Base-by-base conservation (phyloP, 257 asterid genomes). In the Forsythia viridissima region DNA sequence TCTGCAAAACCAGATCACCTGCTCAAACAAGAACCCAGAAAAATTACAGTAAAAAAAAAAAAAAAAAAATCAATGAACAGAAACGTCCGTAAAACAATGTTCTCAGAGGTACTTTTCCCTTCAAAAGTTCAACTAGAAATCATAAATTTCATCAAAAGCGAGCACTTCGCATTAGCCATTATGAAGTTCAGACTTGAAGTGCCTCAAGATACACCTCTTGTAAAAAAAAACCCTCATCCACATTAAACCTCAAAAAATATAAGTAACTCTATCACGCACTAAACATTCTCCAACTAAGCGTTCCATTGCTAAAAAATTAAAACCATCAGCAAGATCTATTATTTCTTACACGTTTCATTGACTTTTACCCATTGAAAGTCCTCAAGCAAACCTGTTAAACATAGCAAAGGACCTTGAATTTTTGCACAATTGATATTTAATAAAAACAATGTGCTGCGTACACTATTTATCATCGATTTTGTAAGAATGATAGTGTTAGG, bases 1-100 rank as follows among this genome's bases (percentile, higher is more conserved):
- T 90, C 98, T 90, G 93, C 93, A 93, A 81, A 85, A 86, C 72
- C 69, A 77, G 57, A 80, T 75, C 51, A 74, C 73, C 80, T 44
- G 41, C 74, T 84, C 78, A 84, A 46, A 77, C 67, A 79, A 71
- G 67, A 75, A 37, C 21, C 55, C 21, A 73, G 41, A 77, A 42
- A 81, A 69, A 41, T 15, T 24, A 73, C 13, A 30, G 76, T 73
- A 9, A 3, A 71, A 71, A 34, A 76, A 3, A 15, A 76, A 3
- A 15, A 52, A 8, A 1, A 70, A 65, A 39, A 76, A 66, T 59
- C 24, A 34, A 71, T 52, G 75, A 52, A 72, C 41, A 72, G 11
- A 42, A 65, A 21, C 24, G 72, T 38, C 37, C 72, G 66, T 37
- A 70, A 30, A 55, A 44, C 69, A 7, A 57, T 48, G n/a, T 13